A percentile compares a stretch with the other conserved stretches of the same genome.
These are phyloP conservation scores for Aspergillus japonicus DNA, from an alignment of 2,329 filamentous ascomycete species.

Conservation along the genomic window DNA sequence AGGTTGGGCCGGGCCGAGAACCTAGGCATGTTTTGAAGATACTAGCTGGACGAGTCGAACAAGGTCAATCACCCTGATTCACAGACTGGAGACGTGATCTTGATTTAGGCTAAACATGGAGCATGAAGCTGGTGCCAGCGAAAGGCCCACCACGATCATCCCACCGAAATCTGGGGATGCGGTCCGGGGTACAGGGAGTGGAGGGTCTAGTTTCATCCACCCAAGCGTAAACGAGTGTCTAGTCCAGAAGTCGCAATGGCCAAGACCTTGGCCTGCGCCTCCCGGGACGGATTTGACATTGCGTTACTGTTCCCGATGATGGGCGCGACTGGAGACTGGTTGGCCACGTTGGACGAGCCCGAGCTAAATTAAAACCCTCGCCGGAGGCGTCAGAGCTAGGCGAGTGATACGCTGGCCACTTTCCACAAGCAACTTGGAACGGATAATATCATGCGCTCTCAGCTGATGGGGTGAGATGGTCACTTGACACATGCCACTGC, in stretches of 20 bases:
- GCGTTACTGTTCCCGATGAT: constrained; percentile 8
- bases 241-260: constrained; percentile 10
- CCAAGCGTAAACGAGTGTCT: constrained; percentile 3
- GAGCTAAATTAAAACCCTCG: neutral
- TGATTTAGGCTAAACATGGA: neutral
- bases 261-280: constrained; percentile 14
- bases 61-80: neutral
- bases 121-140: neutral
- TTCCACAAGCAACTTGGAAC: neutral
- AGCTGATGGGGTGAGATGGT: neutral
- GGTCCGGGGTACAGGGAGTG: neutral
- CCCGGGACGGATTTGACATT: neutral
- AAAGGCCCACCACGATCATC: neutral
- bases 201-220: constrained; percentile 7
- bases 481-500: neutral
- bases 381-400: neutral
- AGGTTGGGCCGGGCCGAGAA: neutral
- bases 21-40: neutral
- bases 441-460: neutral
- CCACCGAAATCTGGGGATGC: neutral
- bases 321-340: neutral
- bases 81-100: neutral
- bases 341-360: neutral
- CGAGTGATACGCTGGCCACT: neutral
- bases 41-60: neutral